Percentiles rank a stretch among this genome's conserved stretches.
Conservation (phyloP, 139 green algal species). For the Spirogloea muscicola region DNA sequence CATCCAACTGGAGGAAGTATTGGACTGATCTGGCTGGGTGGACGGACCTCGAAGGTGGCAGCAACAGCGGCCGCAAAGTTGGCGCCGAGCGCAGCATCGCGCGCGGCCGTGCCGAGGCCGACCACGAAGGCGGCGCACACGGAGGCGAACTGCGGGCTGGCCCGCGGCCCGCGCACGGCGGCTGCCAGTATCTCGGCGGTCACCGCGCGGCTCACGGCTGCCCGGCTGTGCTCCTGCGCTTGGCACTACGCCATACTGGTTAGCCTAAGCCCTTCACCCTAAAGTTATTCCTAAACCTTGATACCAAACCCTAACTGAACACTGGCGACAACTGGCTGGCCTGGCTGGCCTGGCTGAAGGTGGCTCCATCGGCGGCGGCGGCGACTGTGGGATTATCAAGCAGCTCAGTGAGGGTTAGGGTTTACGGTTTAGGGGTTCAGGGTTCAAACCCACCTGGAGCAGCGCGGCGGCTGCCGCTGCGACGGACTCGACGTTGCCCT, state of each 20-base stretch:
- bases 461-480: slow-evolving; percentile 19
- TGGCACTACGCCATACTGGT: too few relatives aligned
- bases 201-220: slow-evolving; percentile 1
- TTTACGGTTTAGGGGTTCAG: too few relatives aligned
- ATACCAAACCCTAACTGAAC: too few relatives aligned
- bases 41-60: slow-evolving; percentile 20
- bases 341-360: too few relatives aligned
- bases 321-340: too few relatives aligned
- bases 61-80: slow-evolving; percentile 20
- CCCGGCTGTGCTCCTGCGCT: too few relatives aligned
- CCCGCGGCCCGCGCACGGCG: slow-evolving; percentile 16
- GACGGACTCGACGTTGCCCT: slow-evolving; percentile 51
- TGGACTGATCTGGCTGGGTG: neutral
- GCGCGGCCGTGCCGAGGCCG: slow-evolving; percentile 29
- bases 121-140: neutral
- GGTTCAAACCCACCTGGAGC: slow-evolving; percentile 45
- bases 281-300: too few relatives aligned
- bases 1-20: neutral
- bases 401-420: too few relatives aligned
- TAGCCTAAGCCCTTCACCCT: too few relatives aligned
- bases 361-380: too few relatives aligned
- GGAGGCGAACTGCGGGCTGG: slow-evolving; percentile 43
- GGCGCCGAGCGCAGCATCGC: too few relatives aligned
- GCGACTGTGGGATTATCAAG: too few relatives aligned
- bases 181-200: slow-evolving; percentile 34